Percentiles rank a stretch among this genome's conserved stretches.
These are phyloP conservation scores for Paramecium biaurelia DNA, from an alignment of 73 alveolate species.

Conservation along the genomic window DNA sequence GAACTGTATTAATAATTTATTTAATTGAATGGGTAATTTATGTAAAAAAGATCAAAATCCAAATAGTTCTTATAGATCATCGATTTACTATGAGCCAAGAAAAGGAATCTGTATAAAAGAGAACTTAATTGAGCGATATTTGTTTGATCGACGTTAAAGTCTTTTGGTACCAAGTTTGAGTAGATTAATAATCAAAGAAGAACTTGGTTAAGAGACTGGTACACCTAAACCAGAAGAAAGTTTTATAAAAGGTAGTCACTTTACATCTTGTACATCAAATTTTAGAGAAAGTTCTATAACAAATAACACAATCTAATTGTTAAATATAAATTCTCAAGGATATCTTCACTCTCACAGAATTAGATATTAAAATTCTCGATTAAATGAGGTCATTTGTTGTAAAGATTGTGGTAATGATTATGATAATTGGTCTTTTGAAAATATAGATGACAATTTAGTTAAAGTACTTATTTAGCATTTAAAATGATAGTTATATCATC, in stretches of 20 bases:
- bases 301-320: neutral
- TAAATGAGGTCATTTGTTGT: neutral
- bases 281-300: neutral
- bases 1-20: neutral
- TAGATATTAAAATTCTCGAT: neutral
- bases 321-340: neutral
- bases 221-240: neutral
- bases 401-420: neutral
- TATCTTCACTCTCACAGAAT: neutral
- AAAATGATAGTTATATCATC: neutral
- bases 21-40: neutral
- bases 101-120: neutral
- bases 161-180: neutral
- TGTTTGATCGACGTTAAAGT: neutral
- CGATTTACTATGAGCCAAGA: neutral
- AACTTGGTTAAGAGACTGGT: neutral
- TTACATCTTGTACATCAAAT: neutral
- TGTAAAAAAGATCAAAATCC: neutral
- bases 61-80: neutral
- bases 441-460: neutral
- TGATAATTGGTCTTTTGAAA: neutral
- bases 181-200: neutral
- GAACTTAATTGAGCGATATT: neutral
- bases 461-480: neutral
- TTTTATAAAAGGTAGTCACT: neutral